Evolutionary conservation across 2,329 filamentous ascomycete species (phyloP).

Genomic region (Ophiocordyceps camponoti-rufipedis): DNA sequence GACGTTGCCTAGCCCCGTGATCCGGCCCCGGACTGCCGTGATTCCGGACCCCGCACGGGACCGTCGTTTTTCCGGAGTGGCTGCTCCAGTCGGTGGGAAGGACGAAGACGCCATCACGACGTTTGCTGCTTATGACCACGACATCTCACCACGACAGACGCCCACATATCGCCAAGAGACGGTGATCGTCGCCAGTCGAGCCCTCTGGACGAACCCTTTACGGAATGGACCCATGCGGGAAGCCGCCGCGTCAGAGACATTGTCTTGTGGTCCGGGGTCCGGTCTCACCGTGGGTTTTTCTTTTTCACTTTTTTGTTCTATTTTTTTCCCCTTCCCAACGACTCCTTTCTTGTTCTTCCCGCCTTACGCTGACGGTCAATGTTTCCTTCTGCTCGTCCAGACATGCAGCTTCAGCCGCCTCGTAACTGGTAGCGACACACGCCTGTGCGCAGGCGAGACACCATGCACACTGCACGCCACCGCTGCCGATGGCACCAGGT

Average conservation of each 20-base stretch:
- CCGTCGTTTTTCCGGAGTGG: no score
- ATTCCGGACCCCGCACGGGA: no score
- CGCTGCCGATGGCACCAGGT: not conserved
- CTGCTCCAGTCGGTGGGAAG: no score
- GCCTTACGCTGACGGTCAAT: not conserved
- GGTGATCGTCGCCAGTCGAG: not conserved
- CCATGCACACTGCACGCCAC: not conserved
- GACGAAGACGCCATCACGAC: no score
- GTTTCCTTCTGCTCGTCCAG: not conserved
- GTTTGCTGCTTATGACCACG: no score
- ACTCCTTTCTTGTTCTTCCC: not conserved
- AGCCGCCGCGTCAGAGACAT: not conserved
- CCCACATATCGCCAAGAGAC: no score
- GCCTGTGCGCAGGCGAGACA: not conserved
- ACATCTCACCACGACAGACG: no score
- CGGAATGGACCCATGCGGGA: not conserved
- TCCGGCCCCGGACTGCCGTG: no score
- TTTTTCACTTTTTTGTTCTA: not conserved
- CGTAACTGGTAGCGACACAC: not conserved
- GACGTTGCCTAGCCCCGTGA: no score
- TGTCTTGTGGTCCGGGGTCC: not conserved
- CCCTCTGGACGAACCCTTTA: not conserved
- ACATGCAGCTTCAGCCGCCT: slow-evolving; percentile 1
- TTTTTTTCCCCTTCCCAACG: no score
- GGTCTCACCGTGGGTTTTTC: not conserved